These are phyloP conservation scores for Sporothrix brasiliensis DNA, from an alignment of 2,329 filamentous ascomycete species.

Conservation along the genomic window DNA sequence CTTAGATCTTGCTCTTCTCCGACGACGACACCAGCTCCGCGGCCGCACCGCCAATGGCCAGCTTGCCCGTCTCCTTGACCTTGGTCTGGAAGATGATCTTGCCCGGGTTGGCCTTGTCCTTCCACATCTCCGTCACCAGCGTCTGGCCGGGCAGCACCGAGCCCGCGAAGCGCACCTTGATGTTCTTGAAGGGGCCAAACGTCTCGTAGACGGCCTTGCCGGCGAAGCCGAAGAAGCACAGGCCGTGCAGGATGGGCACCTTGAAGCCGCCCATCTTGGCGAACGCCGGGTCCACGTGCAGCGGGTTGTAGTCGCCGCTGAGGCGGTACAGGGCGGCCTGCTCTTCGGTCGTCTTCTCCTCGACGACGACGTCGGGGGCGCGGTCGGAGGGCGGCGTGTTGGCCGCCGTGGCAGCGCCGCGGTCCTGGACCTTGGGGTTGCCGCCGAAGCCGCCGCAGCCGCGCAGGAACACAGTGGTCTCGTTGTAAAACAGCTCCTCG, in stretches of 20 bases:
- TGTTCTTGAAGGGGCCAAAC: slow-evolving; percentile 82
- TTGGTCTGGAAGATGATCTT: slow-evolving; percentile 78
- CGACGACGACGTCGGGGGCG: slow-evolving; percentile 76
- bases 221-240: slow-evolving; percentile 90
- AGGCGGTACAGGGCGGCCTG: slow-evolving; percentile 93
- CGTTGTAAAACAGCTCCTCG: slow-evolving; percentile 95
- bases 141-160: slow-evolving; percentile 85
- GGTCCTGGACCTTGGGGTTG: slow-evolving; percentile 71
- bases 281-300: slow-evolving; percentile 93
- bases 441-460: slow-evolving; percentile 91
- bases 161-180: slow-evolving; percentile 90
- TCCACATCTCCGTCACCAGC: slow-evolving; percentile 94
- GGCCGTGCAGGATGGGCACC: slow-evolving; percentile 90
- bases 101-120: slow-evolving; percentile 65
- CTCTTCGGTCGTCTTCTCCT: slow-evolving; percentile 84
- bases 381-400: slow-evolving; percentile 75
- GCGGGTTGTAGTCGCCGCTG: slow-evolving; percentile 92
- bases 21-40: slow-evolving; percentile 62
- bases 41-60: slow-evolving; percentile 78
- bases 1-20: slow-evolving; percentile 41
- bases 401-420: slow-evolving; percentile 76
- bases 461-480: slow-evolving; percentile 88
- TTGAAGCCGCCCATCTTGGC: slow-evolving; percentile 96
- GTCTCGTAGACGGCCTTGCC: slow-evolving; percentile 86
- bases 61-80: slow-evolving; percentile 91